These are phyloP conservation scores for Rhododendron mucronatum DNA, from an alignment of 148 eudicot species.

Conservation along the genomic window DNA sequence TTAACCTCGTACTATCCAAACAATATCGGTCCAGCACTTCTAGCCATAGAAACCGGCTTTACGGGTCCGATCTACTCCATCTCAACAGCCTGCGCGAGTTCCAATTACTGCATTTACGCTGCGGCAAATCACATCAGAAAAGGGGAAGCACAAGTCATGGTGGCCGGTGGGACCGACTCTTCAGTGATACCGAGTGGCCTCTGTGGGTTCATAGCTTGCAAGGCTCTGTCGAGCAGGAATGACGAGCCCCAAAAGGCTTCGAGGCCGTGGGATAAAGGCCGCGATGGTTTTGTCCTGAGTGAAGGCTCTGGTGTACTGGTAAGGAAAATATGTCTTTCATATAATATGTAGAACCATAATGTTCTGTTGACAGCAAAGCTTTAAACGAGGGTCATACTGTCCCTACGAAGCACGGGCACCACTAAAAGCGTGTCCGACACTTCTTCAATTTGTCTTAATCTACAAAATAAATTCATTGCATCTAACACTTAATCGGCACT, in stretches of 20 bases:
- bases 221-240: constrained; percentile 24
- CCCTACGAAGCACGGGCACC: not conserved
- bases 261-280: constrained; percentile 32
- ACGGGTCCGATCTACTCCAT: constrained; percentile 28
- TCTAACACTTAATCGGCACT: not conserved
- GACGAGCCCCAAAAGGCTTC: constrained; percentile 24
- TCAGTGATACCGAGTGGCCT: constrained; percentile 15
- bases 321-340: not conserved
- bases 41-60: constrained; percentile 26
- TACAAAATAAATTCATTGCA: not conserved
- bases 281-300: constrained; percentile 31
- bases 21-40: constrained; percentile 20
- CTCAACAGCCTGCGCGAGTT: constrained; percentile 28
- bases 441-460: not conserved
- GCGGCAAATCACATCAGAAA: constrained; percentile 27
- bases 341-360: not conserved
- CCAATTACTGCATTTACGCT: constrained; percentile 22
- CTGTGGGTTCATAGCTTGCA: constrained; percentile 23
- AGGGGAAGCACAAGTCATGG: constrained; percentile 25
- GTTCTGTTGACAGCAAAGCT: not conserved
- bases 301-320: constrained; percentile 33
- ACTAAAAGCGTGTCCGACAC: not conserved
- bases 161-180: constrained; percentile 29
- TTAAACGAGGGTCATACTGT: not conserved
- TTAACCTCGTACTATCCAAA: constrained; percentile 1